Percentiles rank a stretch among this genome's conserved stretches.
These are phyloP conservation scores for Tylopilus cervinicoccineus DNA, from an alignment of 768 basidiomycete species.

Conservation along the genomic window DNA sequence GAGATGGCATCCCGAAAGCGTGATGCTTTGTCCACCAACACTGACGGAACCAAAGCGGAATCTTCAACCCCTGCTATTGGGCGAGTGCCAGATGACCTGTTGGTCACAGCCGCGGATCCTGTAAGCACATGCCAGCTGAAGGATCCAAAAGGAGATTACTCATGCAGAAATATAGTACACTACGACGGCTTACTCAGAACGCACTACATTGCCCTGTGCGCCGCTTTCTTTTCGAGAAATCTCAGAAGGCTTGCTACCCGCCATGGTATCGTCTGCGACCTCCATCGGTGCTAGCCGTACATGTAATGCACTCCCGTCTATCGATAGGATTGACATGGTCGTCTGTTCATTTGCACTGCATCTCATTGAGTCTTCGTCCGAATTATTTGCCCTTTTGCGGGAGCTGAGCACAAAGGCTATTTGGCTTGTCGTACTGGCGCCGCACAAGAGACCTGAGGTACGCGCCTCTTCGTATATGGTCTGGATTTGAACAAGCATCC, in stretches of 20 bases:
- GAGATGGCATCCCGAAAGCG: neutral
- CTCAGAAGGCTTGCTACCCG: conserved; percentile 51
- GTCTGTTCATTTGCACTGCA: conserved; percentile 76
- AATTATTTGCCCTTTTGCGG: conserved; percentile 61
- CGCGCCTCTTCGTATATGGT: neutral
- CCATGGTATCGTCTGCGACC: conserved; percentile 11
- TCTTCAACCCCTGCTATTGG: neutral
- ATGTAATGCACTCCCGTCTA: neutral
- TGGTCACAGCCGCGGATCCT: conserved; percentile 24
- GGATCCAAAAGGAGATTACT: conserved; percentile 5
- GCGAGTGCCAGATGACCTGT: conserved; percentile 17
- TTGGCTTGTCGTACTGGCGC: conserved; percentile 69
- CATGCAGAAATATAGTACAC: conserved; percentile 47
- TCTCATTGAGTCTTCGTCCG: conserved; percentile 56
- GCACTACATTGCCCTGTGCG: conserved; percentile 53
- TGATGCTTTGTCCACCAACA: neutral
- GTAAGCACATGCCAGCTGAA: conserved; percentile 8
- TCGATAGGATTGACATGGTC: conserved; percentile 49
- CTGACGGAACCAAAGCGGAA: neutral
- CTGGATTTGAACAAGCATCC: neutral
- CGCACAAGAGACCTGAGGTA: conserved; percentile 77
- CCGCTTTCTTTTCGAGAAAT: conserved; percentile 61
- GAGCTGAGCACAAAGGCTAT: conserved; percentile 56
- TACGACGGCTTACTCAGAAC: conserved; percentile 49
- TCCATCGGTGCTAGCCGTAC: conserved; percentile 2